These are phyloP conservation scores for Daldinia caldariorum DNA, from an alignment of 495 filamentous ascomycete genomes.

Conservation along the genomic window DNA sequence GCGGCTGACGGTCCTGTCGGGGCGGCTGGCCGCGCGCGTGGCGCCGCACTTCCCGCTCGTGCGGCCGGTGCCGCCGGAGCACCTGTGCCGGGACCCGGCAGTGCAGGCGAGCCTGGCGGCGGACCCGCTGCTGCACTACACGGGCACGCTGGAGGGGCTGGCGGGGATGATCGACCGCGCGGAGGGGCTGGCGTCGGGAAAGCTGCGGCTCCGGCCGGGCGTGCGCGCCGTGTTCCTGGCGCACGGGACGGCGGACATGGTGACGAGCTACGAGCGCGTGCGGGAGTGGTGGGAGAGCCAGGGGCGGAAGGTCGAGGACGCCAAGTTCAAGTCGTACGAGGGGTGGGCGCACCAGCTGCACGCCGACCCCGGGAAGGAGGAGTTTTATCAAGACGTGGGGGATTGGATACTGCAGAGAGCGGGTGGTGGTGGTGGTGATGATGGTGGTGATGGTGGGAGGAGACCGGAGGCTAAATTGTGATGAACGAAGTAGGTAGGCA, in stretches of 20 bases:
- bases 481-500: not conserved
- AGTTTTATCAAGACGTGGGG: constrained; percentile 74
- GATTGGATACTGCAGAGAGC: constrained; percentile 74
- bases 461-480: constrained; percentile 30
- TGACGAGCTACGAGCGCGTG: constrained; percentile 69
- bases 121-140: constrained; percentile 78
- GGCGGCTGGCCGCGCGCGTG: constrained; percentile 70
- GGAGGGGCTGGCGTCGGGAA: constrained; percentile 58
- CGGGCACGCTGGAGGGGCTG: constrained; percentile 80
- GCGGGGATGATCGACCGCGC: constrained; percentile 78
- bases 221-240: constrained; percentile 66
- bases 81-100: constrained; percentile 70
- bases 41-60: constrained; percentile 69
- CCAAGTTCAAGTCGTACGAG: constrained; percentile 75
- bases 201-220: constrained; percentile 45
- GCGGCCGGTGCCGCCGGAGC: constrained; percentile 64
- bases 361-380: constrained; percentile 69
- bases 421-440: constrained; percentile 16
- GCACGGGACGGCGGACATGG: constrained; percentile 74
- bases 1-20: constrained; percentile 64
- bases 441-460: not conserved
- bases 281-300: constrained; percentile 68
- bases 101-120: constrained; percentile 64
- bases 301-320: constrained; percentile 65
- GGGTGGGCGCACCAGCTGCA: constrained; percentile 84